Evolutionary conservation across 106 monocot species (phyloP), one percentile per base, ranked within the genome.

Genomic region (Dioscorea zingiberensis): DNA sequence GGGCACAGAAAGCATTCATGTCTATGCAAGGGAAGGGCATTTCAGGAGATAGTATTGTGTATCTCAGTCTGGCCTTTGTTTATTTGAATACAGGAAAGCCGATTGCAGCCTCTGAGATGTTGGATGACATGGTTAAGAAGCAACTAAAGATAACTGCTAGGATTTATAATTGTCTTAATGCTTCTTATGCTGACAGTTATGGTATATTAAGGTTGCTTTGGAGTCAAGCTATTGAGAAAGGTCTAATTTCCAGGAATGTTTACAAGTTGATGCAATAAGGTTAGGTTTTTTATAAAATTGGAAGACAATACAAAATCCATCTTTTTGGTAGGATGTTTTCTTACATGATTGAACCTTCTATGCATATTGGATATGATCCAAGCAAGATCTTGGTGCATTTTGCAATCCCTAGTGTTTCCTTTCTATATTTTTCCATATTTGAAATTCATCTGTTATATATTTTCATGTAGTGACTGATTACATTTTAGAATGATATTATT

Each of bases 51-150:
- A 58, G 68, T 63, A 73, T 98, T 47, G 75, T 86, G 27, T 85
- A 82, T 38, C 19, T 68, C 10, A 78, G 59, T 64, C 72, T 98
- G 66, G 85, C 86, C 44, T 83, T 64, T 76, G 84, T 84, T 53
- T 93, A 84, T 70, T 71, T 93, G 24, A 77, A 68, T 55, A 66
- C 74, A 15, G 89, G 86, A 60, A 93, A 86, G 30, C 61, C 61
- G 24, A 72, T 60, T 62, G 67, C 66, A 60, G 80, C 86, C 63
- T 71, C 66, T 21, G 79, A 82, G 44, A 74, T 81, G 30, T 64
- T 98, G 28, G 65, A 80, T 77, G 84, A 80, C 18, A 98, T 98
- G 98, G 77, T 47, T 23, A 74, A 71, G 47, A 80, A 72, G 58
- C 58, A 81, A 32, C 51, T 89, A 25, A 62, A 69, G 25, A 69